Evolutionary conservation across 345 rosid species (phyloP), one percentile per base, ranked within the genome.

Genomic region (Bruguiera sexangula): DNA sequence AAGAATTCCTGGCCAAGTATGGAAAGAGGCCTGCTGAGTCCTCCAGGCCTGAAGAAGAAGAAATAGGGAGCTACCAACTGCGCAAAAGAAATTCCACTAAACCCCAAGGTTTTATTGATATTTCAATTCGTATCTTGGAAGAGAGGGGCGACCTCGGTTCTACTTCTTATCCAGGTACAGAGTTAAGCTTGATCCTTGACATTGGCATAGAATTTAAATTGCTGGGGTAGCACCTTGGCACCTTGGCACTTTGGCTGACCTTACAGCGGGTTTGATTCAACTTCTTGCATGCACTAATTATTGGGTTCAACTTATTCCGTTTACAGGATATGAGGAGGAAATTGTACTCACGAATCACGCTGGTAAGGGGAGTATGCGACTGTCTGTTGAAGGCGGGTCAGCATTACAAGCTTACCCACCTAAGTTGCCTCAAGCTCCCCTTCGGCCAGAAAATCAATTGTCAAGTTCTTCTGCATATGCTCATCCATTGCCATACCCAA

Each of bases 41-140:
- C 68, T 76, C 87, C 24, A 75, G 68, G 3, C 46, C 77, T 27
- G 75, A 15, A 43, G 50, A 10, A 37, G 43, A 88, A 74, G 89
- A 91, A 75, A 80, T 81, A 0, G 93, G 90, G 56, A 91, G 96
- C 80, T 94, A 87, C 75, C 97, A 91, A 84, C 76, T 94, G 73
- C 82, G 93, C 75, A 89, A 79, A 77, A 75, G 69, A 54, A 86
- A 83, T 43, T 87, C 97, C 30, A 82, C 61, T 55, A 88, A 87
- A 78, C 82, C 90, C 71, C 85, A 81, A 46, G 97, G 98, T 20
- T 91, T 94, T 70, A 80, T 94, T 37, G 96, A 94, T 75, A 72
- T 94, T 27, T 88, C 96, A 6, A 77, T 94, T 20, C 88, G 81
- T 30, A 39, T 89, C 56, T 86, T 85, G 6, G 80, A 84, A 66